Percentiles rank a stretch among this genome's conserved stretches.
These are phyloP conservation scores for Kodamaea derodonti DNA, from an alignment of 1,139 yeast species.

Conservation along the genomic window DNA sequence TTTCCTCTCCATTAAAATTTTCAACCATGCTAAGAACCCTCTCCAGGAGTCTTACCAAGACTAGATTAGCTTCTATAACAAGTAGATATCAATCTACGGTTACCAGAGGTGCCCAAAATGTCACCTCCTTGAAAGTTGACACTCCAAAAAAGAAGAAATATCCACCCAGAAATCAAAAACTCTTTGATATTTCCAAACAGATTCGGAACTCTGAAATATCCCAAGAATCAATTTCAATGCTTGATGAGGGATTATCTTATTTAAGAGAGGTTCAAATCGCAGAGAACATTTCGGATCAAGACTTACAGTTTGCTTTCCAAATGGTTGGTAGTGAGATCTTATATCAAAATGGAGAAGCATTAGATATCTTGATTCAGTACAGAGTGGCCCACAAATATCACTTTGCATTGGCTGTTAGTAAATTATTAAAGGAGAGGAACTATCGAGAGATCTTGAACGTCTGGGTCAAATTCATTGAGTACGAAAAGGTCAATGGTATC, in stretches of 20 bases:
- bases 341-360: slow-evolving; percentile 14
- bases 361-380: slow-evolving; percentile 26
- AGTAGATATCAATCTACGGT: too few relatives aligned
- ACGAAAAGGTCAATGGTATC: slow-evolving; percentile 10
- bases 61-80: too few relatives aligned
- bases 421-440: slow-evolving; percentile 16
- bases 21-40: too few relatives aligned
- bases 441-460: slow-evolving; percentile 25
- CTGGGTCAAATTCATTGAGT: slow-evolving; percentile 37
- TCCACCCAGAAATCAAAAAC: slow-evolving; percentile 19
- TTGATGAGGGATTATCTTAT: slow-evolving; percentile 42
- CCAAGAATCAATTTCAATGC: slow-evolving; percentile 33
- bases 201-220: slow-evolving; percentile 23
- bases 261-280: slow-evolving; percentile 34
- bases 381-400: slow-evolving; percentile 33
- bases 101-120: too few relatives aligned
- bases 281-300: slow-evolving; percentile 27
- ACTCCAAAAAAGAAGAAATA: slow-evolving; percentile 3
- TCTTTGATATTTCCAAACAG: slow-evolving; percentile 35
- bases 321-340: slow-evolving; percentile 16
- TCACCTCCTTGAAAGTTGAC: slow-evolving; percentile 14
- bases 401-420: slow-evolving; percentile 24
- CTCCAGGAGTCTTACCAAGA: too few relatives aligned
- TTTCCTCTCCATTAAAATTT: too few relatives aligned
- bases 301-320: slow-evolving; percentile 17